phyloP scores from a whole-genome alignment of 495 filamentous ascomycete species.

The Penicillium bialowiezense region DNA sequence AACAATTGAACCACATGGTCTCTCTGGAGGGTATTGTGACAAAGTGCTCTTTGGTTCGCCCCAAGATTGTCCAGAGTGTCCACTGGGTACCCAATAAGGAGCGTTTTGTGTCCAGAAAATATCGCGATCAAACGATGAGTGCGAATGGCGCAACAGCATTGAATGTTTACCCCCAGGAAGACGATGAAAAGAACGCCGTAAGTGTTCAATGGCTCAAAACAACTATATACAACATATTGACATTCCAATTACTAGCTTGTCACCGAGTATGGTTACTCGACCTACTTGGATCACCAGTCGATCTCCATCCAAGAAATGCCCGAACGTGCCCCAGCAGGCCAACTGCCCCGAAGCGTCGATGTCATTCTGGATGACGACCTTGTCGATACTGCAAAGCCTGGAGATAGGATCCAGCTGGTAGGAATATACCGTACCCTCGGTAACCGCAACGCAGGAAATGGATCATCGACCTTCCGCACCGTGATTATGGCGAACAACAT shows the following conservation, averaged over 20 bases:
- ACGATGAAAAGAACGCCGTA: constrained; percentile 75
- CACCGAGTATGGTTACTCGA: constrained; percentile 94
- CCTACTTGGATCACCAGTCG: constrained; percentile 94
- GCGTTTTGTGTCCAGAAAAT: constrained; percentile 80
- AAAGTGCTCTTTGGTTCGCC: constrained; percentile 89
- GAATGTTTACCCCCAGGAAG: constrained; percentile 92
- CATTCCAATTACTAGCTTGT: constrained; percentile 49
- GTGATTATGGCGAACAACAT: constrained; percentile 92
- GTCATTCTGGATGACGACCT: constrained; percentile 96
- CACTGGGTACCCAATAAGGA: constrained; percentile 86
- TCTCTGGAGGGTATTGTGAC: constrained; percentile 98
- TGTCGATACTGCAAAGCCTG: constrained; percentile 91
- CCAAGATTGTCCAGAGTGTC: constrained; percentile 96
- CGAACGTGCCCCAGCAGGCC: constrained; percentile 90
- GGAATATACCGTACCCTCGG: constrained; percentile 91
- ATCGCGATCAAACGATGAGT: constrained; percentile 94
- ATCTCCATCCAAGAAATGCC: constrained; percentile 99
- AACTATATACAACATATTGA: constrained; percentile 9
- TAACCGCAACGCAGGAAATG: constrained; percentile 84
- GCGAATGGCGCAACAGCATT: constrained; percentile 79
- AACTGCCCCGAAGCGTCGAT: constrained; percentile 95
- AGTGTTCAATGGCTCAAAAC: constrained; percentile 2
- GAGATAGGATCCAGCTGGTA: constrained; percentile 93
- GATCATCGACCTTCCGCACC: constrained; percentile 89
- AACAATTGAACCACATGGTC: constrained; percentile 91